A percentile compares a stretch with the other conserved stretches of the same genome.
phyloP scores from a whole-genome alignment of 441 rosid species.

The Mallotus repandus region DNA sequence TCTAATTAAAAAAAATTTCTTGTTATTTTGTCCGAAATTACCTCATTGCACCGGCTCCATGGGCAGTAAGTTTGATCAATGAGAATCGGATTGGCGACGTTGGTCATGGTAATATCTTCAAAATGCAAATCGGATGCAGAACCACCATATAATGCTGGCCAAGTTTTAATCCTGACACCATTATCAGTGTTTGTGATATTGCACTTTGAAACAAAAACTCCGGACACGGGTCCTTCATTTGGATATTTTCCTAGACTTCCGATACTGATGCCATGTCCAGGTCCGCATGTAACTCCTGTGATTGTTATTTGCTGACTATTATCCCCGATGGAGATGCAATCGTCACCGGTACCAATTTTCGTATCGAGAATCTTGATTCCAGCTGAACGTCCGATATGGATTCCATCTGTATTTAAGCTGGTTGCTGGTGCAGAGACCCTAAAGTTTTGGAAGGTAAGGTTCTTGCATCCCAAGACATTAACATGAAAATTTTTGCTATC shows the following conservation, averaged over 20 bases:
- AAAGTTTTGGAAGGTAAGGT: neutral
- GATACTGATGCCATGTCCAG: too few species aligned
- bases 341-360: neutral
- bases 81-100: slow-evolving; percentile 13
- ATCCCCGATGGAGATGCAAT: slow-evolving; percentile 43
- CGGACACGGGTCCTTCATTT: neutral
- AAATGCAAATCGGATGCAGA: slow-evolving; percentile 39
- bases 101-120: slow-evolving; percentile 12
- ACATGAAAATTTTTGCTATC: slow-evolving; percentile 3
- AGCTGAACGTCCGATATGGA: neutral
- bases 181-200: slow-evolving; percentile 32
- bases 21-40: neutral
- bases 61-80: slow-evolving; percentile 40
- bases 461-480: neutral
- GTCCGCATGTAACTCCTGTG: slow-evolving; percentile 6
- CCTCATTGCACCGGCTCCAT: slow-evolving; percentile 12
- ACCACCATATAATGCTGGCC: slow-evolving; percentile 45
- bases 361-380: neutral
- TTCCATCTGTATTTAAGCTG: slow-evolving; percentile 3
- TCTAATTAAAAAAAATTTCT: too few species aligned
- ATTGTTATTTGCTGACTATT: neutral
- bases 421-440: neutral
- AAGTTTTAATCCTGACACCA: slow-evolving; percentile 57
- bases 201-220: slow-evolving; percentile 24
- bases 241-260: slow-evolving; percentile 50